Conservation (phyloP, 768 basidiomycete genomes). For the Cystofilobasidium capitatum region DNA sequence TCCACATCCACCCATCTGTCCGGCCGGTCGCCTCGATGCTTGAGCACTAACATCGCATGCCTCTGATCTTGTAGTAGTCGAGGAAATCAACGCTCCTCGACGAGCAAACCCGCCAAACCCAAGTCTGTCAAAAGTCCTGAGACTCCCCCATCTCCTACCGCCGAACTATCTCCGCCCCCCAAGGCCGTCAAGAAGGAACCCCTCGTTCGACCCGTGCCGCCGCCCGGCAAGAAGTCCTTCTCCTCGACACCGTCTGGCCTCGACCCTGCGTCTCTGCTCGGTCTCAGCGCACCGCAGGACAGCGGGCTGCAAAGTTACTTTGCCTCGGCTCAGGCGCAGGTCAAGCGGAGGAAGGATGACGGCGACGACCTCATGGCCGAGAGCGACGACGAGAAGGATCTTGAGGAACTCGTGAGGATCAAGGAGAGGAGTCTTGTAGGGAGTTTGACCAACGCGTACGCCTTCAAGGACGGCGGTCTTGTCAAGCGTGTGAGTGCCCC, state of each 20-base stretch:
- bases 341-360: neutral
- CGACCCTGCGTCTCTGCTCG: neutral
- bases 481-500: slow-evolving; percentile 81
- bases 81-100: neutral
- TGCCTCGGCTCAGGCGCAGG: neutral
- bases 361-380: neutral
- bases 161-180: neutral
- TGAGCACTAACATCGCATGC: neutral
- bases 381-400: slow-evolving; percentile 3
- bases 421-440: slow-evolving; percentile 71
- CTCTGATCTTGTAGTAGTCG: neutral
- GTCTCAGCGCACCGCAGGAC: neutral
- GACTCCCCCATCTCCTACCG: neutral
- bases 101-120: neutral
- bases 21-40: neutral
- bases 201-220: neutral
- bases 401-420: slow-evolving; percentile 1
- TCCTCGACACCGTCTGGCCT: neutral
- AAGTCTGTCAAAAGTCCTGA: neutral
- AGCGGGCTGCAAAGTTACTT: neutral
- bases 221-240: neutral
- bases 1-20: too few relatives aligned
- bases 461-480: slow-evolving; percentile 83
- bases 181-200: neutral
- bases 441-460: slow-evolving; percentile 82